Evolutionary conservation across 2,329 filamentous ascomycete genomes (phyloP), one percentile per base, ranked within the genome.

Genomic region (Fusarium sulawesiense): DNA sequence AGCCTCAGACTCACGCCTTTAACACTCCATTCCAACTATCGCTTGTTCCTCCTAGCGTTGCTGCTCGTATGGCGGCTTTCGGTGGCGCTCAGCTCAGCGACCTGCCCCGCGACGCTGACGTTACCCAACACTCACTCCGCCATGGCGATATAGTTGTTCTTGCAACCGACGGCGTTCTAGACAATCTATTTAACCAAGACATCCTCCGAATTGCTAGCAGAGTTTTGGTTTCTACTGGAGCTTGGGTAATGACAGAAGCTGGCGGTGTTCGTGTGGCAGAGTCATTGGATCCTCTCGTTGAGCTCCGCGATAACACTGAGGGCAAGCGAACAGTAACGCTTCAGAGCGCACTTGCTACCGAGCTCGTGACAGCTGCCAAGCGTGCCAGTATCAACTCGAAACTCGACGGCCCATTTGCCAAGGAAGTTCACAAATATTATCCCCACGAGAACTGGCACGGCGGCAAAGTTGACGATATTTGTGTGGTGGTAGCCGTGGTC

Each of bases 21-120:
- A 99, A 99, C 80, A 98, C 96, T 0, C 96, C 96, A 0, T 99
- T 93, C 77, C 96, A 99, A 80, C 87, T 99, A 42, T 95, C 93
- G 56, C 90, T 97, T 56, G 91, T 98, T 10, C 95, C 96, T 1
- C 88, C 91, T 6, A 89, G 88, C 73, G 91, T 97, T 81, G 87
- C 93, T 60, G 88, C 89, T 23, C 92, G 96, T 75, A 91, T 94
- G 74, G 89, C 90, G 14, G 88, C 93, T 29, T 98, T 97, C 78
- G 95, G 95, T 21, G 93, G 93, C 46, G 85, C 88, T 3, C 92
- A 92, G 67, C 87, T 97, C 27, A 91, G 91, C 77, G 96, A 99
- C 80, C 86, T 91, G 60, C 96, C 96, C 14, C 87, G 89, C 70
- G 93, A 98, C 76, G 93, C 96, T 21, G 92, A 93, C 77, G 87